Percentiles rank a stretch among this genome's conserved stretches.
Evolutionary conservation across 768 basidiomycete genomes (phyloP).

Genomic region (Boletus tylopilopsis): DNA sequence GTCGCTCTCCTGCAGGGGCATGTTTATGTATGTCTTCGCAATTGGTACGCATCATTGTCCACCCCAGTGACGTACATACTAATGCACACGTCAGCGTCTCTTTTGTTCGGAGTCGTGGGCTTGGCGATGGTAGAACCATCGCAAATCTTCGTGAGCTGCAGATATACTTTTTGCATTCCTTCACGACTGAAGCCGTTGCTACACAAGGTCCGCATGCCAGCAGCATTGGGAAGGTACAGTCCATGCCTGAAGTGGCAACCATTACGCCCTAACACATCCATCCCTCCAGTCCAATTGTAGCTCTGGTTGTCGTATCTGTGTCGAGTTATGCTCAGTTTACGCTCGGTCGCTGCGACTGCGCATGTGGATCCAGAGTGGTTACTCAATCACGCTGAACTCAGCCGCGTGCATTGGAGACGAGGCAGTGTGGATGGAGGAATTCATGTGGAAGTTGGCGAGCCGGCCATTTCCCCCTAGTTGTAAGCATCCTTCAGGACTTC

Average conservation of each 20-base stretch:
- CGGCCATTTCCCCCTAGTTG: neutral
- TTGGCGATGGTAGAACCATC: slow-evolving; percentile 9
- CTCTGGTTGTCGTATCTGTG: slow-evolving; percentile 26
- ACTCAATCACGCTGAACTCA: slow-evolving; percentile 43
- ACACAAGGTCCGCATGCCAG: slow-evolving; percentile 1
- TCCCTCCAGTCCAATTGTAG: slow-evolving; percentile 2
- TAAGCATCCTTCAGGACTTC: neutral
- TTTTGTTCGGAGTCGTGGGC: slow-evolving; percentile 2
- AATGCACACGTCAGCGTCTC: neutral
- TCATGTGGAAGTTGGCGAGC: slow-evolving; percentile 1
- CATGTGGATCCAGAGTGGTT: slow-evolving; percentile 42
- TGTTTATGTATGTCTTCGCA: slow-evolving; percentile 13
- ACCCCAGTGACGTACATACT: neutral
- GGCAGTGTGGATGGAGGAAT: slow-evolving; percentile 7
- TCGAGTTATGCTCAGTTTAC: slow-evolving; percentile 38
- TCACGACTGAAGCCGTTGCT: neutral
- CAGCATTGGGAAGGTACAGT: slow-evolving; percentile 3
- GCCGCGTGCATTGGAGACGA: slow-evolving; percentile 25
- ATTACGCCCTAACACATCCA: neutral
- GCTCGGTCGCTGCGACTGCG: slow-evolving; percentile 38
- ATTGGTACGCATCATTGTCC: neutral
- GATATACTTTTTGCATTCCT: neutral
- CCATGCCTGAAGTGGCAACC: neutral
- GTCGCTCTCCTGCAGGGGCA: slow-evolving; percentile 2
- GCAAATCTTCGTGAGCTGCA: slow-evolving; percentile 1